Evolutionary conservation across 306 rosid species (phyloP).

Genomic region (Acacia confusa): DNA sequence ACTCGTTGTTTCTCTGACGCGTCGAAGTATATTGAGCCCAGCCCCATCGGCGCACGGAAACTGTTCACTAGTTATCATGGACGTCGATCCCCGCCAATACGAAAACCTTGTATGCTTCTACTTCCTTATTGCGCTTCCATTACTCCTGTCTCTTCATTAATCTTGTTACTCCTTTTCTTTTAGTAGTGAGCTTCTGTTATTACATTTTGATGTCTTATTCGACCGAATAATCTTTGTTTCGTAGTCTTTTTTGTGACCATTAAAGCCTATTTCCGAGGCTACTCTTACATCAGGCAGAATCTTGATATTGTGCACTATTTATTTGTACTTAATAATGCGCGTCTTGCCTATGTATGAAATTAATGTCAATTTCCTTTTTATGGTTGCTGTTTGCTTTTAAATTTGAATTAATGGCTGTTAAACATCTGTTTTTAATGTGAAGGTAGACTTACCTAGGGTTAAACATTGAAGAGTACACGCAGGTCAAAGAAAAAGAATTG

Average conservation of each 20-base stretch:
- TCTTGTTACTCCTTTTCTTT: background rate
- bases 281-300: background rate
- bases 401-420: background rate
- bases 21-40: background rate
- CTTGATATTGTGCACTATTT: background rate
- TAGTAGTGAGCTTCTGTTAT: background rate
- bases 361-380: background rate
- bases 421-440: background rate
- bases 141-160: background rate
- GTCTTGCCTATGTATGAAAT: background rate
- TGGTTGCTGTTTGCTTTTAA: background rate
- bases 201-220: background rate
- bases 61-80: conserved; percentile 47
- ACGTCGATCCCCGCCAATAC: conserved; percentile 80
- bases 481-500: too few species aligned
- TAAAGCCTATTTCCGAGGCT: background rate
- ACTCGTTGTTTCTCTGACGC: background rate
- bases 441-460: background rate
- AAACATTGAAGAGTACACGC: background rate
- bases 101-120: conserved; percentile 58
- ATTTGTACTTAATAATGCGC: background rate
- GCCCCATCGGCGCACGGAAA: background rate
- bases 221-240: background rate
- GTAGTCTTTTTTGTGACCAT: background rate
- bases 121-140: background rate